These are phyloP conservation scores for Trametes coccinea DNA, from an alignment of 768 basidiomycete genomes.

Conservation along the genomic window DNA sequence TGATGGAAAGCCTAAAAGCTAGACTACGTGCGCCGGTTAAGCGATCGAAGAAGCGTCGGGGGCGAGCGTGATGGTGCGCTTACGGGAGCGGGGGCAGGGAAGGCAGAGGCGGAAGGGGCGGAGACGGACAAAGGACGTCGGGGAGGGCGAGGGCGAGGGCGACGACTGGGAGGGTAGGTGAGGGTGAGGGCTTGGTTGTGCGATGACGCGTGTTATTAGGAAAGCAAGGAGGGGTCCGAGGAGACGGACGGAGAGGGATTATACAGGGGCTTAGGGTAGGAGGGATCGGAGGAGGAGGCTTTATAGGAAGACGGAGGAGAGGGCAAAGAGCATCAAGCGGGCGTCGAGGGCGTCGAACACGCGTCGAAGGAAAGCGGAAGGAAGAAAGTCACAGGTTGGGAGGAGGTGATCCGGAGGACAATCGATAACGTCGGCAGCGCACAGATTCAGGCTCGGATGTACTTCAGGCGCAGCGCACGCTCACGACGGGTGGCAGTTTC, in stretches of 20 bases:
- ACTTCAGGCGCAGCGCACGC: too few species aligned
- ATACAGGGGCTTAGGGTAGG: constrained; percentile 21
- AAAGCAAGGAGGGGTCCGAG: constrained; percentile 8
- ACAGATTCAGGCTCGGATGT: too few species aligned
- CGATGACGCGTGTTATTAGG: constrained; percentile 4
- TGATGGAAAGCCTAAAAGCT: constrained; percentile 21
- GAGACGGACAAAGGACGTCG: constrained; percentile 12
- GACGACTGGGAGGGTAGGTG: not conserved
- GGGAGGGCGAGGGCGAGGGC: not conserved
- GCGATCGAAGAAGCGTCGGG: constrained; percentile 19
- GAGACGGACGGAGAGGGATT: constrained; percentile 1
- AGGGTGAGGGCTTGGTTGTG: not conserved
- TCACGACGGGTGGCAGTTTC: not conserved
- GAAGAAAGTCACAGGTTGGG: constrained; percentile 27
- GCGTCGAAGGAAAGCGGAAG: constrained; percentile 7
- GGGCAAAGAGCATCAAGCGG: constrained; percentile 19
- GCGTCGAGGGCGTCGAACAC: constrained; percentile 15
- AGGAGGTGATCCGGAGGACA: constrained; percentile 26
- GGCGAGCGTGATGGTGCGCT: constrained; percentile 18
- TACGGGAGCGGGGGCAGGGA: constrained; percentile 19
- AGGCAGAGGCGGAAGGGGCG: constrained; percentile 13
- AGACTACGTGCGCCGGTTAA: constrained; percentile 6
- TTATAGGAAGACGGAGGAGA: constrained; percentile 34
- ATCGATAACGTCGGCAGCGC: constrained; percentile 31
- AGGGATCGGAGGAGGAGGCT: constrained; percentile 22